Evolutionary conservation across 805 yeast genomes (phyloP).

Genomic region (Monosporozyma solicola): DNA sequence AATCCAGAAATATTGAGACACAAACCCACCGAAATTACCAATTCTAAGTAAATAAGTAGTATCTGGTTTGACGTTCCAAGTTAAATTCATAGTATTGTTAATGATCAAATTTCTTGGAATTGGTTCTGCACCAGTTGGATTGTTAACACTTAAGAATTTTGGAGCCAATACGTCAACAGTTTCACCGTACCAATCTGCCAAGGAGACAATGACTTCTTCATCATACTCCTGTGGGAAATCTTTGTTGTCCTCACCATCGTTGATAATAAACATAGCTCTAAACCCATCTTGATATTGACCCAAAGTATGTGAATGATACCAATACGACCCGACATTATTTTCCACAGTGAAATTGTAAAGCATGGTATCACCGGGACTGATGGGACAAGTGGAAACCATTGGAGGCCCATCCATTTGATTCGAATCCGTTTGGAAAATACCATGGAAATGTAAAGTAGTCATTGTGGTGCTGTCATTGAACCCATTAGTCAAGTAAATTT

Average conservation of each 20-base stretch:
- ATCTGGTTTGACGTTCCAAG: slow-evolving; percentile 76
- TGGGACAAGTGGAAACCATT: slow-evolving; percentile 82
- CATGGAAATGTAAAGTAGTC: slow-evolving; percentile 80
- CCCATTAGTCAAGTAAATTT: slow-evolving; percentile 67
- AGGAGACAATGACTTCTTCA: slow-evolving; percentile 59
- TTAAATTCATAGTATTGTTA: slow-evolving; percentile 69
- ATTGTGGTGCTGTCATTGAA: slow-evolving; percentile 64
- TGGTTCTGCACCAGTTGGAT: slow-evolving; percentile 98
- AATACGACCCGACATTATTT: slow-evolving; percentile 77
- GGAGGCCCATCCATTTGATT: slow-evolving; percentile 87
- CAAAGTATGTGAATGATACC: slow-evolving; percentile 93
- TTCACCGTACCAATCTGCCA: slow-evolving; percentile 86
- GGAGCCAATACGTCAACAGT: slow-evolving; percentile 40
- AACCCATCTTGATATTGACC: slow-evolving; percentile 94
- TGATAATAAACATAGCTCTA: slow-evolving; percentile 70
- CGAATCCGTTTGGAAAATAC: slow-evolving; percentile 67
- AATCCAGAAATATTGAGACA: slow-evolving; percentile 79
- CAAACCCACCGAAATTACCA: slow-evolving; percentile 83
- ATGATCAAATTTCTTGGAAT: slow-evolving; percentile 73
- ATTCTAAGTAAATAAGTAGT: slow-evolving; percentile 77
- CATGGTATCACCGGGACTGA: slow-evolving; percentile 65
- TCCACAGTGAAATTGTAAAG: slow-evolving; percentile 83
- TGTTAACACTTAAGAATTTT: slow-evolving; percentile 57
- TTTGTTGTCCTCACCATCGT: slow-evolving; percentile 42
- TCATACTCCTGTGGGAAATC: slow-evolving; percentile 67